phyloP scores from a whole-genome alignment of 345 rosid genomes.

The Noccaea caerulescens region DNA sequence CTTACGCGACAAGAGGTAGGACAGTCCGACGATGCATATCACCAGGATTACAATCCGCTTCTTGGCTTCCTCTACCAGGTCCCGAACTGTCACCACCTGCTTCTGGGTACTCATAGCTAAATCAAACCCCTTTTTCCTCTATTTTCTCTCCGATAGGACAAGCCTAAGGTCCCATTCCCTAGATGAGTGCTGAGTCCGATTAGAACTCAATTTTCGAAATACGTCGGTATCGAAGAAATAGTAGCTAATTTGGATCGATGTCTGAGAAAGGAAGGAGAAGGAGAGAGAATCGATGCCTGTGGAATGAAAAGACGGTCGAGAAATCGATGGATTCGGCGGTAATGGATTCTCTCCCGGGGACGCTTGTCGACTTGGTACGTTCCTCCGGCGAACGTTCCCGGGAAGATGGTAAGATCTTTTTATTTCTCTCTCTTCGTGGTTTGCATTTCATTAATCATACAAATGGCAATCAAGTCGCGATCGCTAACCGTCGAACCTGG shows the following conservation, averaged over 20 bases:
- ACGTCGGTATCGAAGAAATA: conserved; percentile 31
- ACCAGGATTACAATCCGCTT: conserved; percentile 83
- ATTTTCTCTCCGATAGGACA: background rate
- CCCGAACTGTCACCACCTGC: conserved; percentile 67
- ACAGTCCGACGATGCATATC: conserved; percentile 88
- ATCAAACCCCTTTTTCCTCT: background rate
- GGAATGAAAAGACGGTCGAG: background rate
- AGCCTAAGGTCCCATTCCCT: conserved; percentile 20
- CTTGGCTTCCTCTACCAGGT: conserved; percentile 95
- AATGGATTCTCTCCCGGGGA: conserved; percentile 24
- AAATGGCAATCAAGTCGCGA: conserved; percentile 12
- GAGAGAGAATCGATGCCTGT: conserved; percentile 11
- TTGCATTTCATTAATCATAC: conserved; percentile 22
- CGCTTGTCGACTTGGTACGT: conserved; percentile 18
- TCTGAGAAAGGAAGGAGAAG: background rate
- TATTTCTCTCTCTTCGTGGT: conserved; percentile 26
- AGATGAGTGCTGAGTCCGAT: conserved; percentile 4
- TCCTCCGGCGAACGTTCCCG: conserved; percentile 38
- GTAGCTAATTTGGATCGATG: conserved; percentile 15
- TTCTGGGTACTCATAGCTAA: conserved; percentile 59
- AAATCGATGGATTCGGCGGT: conserved; percentile 18
- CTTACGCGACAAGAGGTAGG: conserved; percentile 92
- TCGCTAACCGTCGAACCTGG: conserved; percentile 37
- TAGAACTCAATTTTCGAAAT: conserved; percentile 21
- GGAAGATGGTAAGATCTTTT: conserved; percentile 26